Conservation (phyloP, 208 protist genomes). For the Herpetomonas samuelpessoai region DNA sequence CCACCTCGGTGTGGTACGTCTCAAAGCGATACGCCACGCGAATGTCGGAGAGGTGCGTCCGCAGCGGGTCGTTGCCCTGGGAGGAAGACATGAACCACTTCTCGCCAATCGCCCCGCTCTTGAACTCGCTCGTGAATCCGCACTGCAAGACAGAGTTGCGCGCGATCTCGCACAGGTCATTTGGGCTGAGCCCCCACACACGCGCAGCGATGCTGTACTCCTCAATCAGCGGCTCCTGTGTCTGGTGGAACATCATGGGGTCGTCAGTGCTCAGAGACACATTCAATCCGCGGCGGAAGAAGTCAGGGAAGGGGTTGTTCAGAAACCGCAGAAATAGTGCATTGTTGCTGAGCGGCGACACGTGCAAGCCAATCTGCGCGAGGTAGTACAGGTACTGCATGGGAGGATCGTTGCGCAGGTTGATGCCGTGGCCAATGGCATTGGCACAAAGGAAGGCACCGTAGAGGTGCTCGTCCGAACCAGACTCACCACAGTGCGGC, state of each 20-base stretch:
- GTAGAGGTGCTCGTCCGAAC: constrained; percentile 92
- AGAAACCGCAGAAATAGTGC: constrained; percentile 97
- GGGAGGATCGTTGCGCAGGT: constrained; percentile 91
- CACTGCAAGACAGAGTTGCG: constrained; percentile 89
- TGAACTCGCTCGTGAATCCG: constrained; percentile 89
- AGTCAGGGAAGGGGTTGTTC: constrained; percentile 96
- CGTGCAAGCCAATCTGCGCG: constrained; percentile 96
- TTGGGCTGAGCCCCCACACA: constrained; percentile 88
- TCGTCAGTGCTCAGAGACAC: constrained; percentile 98
- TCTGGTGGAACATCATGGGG: constrained; percentile 98
- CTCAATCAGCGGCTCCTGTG: constrained; percentile 92
- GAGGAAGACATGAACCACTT: constrained; percentile 89
- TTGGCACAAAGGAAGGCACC: constrained; percentile 94
- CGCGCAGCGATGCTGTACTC: constrained; percentile 94
- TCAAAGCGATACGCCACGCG: constrained; percentile 93
- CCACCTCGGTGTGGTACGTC: constrained; percentile 91
- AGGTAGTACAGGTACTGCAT: constrained; percentile 99
- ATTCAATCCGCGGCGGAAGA: constrained; percentile 96
- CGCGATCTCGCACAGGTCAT: constrained; percentile 93
- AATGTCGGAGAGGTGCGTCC: constrained; percentile 90
- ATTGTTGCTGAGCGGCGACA: constrained; percentile 99
- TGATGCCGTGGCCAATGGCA: constrained; percentile 98
- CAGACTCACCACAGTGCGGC: constrained; percentile 98
- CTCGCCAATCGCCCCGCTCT: constrained; percentile 86
- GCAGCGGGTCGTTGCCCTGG: constrained; percentile 83